Evolutionary conservation across 768 basidiomycete genomes (phyloP), one percentile per base, ranked within the genome.

Genomic region (Porphyrellus cyaneotinctus): DNA sequence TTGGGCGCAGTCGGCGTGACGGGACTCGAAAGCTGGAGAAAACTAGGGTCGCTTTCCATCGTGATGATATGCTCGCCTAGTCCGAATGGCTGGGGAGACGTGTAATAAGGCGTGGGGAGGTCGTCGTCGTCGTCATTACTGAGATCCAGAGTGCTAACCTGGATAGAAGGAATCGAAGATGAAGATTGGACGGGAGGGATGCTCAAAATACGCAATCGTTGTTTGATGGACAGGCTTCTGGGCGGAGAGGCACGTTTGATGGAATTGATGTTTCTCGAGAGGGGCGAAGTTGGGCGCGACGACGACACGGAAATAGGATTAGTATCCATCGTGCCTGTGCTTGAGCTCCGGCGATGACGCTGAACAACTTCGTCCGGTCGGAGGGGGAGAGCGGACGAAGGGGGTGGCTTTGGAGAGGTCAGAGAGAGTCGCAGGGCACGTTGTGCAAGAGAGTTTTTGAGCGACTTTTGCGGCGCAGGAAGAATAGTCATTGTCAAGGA

Each of bases 121-220:
- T 54, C 73, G 65, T 56, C 61, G 52, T 57, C 58, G 50, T 54
- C 43, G 39, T 57, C 65, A 51, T 59, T 59, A 54, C 54, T 58
- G 43, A 61, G 62, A 58, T 56, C 65, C 12, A 66, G 58, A 8
- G 66, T 57, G 45, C 65, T 67, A 3, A 63, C 53, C 10, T 65
- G 63, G 49, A 65, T 55, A 12, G 65, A 54, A 26, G 64, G 64
- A 18, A 58, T 56, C 31, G 58, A 55, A 15, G 66, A 58, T 28
- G 59, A 58, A 15, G 60, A 53, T 14, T 65, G 62, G 12, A 66
- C 51, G 4, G 71, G 55, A 22, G 84, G 84, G 4, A 84, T 75
- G 61, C 85, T 88, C 46, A 83, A 77, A 45, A 85, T 82, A 46
- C 88, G 83, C 49, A 88, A 61, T 31, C 88, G 84, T 56, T 81